Conservation (phyloP, 2,329 filamentous ascomycete genomes). For the Mariannaea elegans region DNA sequence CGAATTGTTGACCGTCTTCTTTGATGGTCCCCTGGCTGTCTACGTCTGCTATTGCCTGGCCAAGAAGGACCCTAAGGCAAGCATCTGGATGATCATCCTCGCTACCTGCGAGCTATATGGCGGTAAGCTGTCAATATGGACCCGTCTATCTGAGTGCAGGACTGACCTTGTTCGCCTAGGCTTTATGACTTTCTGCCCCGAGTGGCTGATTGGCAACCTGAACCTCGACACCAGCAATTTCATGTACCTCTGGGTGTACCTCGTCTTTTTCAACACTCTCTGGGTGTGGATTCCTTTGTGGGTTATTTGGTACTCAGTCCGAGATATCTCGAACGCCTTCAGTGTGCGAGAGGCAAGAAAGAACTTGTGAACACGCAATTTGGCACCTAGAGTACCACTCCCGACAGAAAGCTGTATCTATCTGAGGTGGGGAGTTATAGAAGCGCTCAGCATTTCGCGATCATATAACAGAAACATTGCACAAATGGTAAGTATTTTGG, state of each 20-base stretch:
- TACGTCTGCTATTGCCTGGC: constrained; percentile 69
- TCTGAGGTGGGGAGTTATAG: no score
- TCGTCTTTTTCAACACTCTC: constrained; percentile 74
- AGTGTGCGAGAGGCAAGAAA: constrained; percentile 44
- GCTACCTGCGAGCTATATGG: constrained; percentile 74
- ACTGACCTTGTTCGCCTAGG: constrained; percentile 47
- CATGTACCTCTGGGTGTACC: constrained; percentile 74
- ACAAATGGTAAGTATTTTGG: no score
- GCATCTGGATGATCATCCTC: constrained; percentile 70
- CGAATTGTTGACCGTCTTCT: constrained; percentile 71
- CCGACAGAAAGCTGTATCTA: no score
- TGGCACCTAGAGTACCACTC: no score
- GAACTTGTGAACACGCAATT: constrained; percentile 30
- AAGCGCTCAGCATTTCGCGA: no score
- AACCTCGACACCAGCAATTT: constrained; percentile 73
- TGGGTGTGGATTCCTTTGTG: constrained; percentile 73
- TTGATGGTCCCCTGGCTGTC: constrained; percentile 67
- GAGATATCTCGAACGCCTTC: constrained; percentile 65
- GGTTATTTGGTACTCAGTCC: constrained; percentile 62
- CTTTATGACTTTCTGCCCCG: constrained; percentile 77
- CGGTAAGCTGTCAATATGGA: constrained; percentile 52
- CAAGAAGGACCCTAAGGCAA: constrained; percentile 61
- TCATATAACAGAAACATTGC: no score
- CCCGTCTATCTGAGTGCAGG: no score
- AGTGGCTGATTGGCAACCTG: constrained; percentile 70